Percentiles rank a stretch among this genome's conserved stretches.
These are phyloP conservation scores for Falciphora oryzae DNA, from an alignment of 2,329 filamentous ascomycete genomes.

Conservation along the genomic window DNA sequence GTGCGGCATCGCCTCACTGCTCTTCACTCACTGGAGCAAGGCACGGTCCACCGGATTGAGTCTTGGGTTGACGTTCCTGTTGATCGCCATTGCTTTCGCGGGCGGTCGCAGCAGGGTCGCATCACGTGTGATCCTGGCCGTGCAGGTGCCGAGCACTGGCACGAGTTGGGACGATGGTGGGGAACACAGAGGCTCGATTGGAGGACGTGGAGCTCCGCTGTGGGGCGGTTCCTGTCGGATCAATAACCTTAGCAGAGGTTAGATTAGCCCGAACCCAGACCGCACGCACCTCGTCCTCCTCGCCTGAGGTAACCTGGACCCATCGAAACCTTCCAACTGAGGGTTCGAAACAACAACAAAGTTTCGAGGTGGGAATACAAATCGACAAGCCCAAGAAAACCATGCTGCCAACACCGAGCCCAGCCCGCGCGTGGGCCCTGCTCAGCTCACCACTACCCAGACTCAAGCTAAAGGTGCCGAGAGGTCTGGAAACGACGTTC, in stretches of 20 bases:
- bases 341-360: too few relatives aligned
- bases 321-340: not conserved
- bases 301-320: not conserved
- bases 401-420: too few relatives aligned
- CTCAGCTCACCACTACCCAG: too few relatives aligned
- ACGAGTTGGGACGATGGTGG: too few relatives aligned
- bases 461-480: not conserved
- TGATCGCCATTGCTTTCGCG: not conserved
- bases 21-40: not conserved
- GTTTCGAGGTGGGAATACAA: too few relatives aligned
- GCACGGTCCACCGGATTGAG: not conserved
- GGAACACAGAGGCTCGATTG: not conserved
- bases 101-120: not conserved
- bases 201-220: not conserved
- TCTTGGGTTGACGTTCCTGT: not conserved
- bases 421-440: not conserved
- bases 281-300: not conserved
- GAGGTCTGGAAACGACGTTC: not conserved
- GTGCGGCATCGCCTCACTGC: not conserved
- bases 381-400: not conserved
- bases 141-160: not conserved
- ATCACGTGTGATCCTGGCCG: not conserved
- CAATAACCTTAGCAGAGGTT: too few relatives aligned
- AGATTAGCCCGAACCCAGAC: not conserved
- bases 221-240: not conserved